A percentile compares a stretch with the other conserved stretches of the same genome.
Evolutionary conservation across 1,284 basidiomycete genomes (phyloP).

Genomic region (Cutaneotrichosporon cyanovorans): DNA sequence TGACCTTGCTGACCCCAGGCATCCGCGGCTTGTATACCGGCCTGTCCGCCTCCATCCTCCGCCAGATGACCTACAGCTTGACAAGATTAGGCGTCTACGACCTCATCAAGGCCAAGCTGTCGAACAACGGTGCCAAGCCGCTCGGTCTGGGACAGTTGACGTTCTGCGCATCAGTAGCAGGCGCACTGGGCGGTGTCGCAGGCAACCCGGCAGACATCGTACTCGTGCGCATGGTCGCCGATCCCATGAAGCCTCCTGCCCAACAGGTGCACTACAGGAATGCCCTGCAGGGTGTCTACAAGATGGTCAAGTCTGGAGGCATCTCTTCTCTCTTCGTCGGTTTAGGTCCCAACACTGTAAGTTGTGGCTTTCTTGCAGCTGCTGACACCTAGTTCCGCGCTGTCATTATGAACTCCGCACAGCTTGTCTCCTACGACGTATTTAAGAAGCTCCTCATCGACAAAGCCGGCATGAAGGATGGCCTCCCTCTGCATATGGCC

Average conservation of each 20-base stretch:
- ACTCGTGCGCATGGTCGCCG: constrained; percentile 41
- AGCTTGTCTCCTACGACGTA: constrained; percentile 50
- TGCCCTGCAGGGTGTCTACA: constrained; percentile 46
- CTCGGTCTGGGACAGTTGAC: constrained; percentile 38
- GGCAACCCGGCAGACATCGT: constrained; percentile 40
- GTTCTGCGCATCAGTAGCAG: constrained; percentile 34
- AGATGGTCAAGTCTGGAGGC: constrained; percentile 49
- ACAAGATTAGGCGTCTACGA: constrained; percentile 45
- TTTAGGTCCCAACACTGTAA: constrained; percentile 48
- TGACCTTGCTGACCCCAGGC: constrained; percentile 20
- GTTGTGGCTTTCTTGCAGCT: constrained; percentile 6
- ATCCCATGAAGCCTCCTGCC: constrained; percentile 35
- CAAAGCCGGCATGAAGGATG: constrained; percentile 44
- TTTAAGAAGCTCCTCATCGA: constrained; percentile 50
- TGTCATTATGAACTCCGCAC: constrained; percentile 51
- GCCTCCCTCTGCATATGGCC: constrained; percentile 48
- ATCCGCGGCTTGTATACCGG: constrained; percentile 44
- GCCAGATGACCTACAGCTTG: constrained; percentile 44
- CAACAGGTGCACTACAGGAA: constrained; percentile 42
- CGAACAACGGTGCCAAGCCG: constrained; percentile 29
- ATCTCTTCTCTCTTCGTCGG: constrained; percentile 46
- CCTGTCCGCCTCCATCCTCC: constrained; percentile 42
- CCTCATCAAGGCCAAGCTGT: constrained; percentile 33
- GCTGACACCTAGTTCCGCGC: constrained; percentile 42
- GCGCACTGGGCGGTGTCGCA: constrained; percentile 40